A percentile compares a stretch with the other conserved stretches of the same genome.
Conservation (phyloP, 805 yeast species). For the Hanseniaspora singularis region DNA sequence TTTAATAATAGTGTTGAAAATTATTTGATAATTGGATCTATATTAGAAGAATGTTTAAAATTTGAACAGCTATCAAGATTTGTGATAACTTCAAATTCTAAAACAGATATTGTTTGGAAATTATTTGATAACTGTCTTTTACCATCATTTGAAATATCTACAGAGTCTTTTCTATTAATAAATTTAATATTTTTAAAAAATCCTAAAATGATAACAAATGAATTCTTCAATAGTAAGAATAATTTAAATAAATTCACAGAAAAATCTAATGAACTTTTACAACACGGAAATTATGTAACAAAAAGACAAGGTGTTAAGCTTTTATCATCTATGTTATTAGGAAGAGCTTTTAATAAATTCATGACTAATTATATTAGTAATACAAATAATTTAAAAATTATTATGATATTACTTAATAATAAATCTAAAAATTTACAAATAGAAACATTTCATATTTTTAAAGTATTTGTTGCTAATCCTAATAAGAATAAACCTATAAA, state of each 20-base stretch:
- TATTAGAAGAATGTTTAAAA: constrained; percentile 74
- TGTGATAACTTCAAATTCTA: constrained; percentile 31
- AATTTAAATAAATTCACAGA: constrained; percentile 49
- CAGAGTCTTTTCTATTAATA: constrained; percentile 75
- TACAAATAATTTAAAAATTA: constrained; percentile 69
- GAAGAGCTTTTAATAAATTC: constrained; percentile 55
- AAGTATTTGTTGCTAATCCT: constrained; percentile 94
- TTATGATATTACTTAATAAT: constrained; percentile 79
- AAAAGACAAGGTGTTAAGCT: constrained; percentile 80
- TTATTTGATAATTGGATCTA: constrained; percentile 62
- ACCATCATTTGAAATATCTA: constrained; percentile 76
- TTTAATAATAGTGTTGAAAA: constrained; percentile 35
- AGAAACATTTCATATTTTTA: constrained; percentile 88
- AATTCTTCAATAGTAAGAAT: constrained; percentile 43
- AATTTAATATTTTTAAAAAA: constrained; percentile 59
- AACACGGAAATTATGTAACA: constrained; percentile 76
- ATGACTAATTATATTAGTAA: constrained; percentile 69
- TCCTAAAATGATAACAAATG: constrained; percentile 49
- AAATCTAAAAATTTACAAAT: constrained; percentile 77
- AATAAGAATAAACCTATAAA: constrained; percentile 65
- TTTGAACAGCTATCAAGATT: constrained; percentile 56
- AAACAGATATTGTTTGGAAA: constrained; percentile 61
- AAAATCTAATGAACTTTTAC: constrained; percentile 56
- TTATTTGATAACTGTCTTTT: constrained; percentile 66
- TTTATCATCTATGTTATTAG: constrained; percentile 57